Percentiles rank a stretch among this genome's conserved stretches.
Evolutionary conservation across 2,329 filamentous ascomycete genomes (phyloP).

Genomic region (Bisporella sp.): DNA sequence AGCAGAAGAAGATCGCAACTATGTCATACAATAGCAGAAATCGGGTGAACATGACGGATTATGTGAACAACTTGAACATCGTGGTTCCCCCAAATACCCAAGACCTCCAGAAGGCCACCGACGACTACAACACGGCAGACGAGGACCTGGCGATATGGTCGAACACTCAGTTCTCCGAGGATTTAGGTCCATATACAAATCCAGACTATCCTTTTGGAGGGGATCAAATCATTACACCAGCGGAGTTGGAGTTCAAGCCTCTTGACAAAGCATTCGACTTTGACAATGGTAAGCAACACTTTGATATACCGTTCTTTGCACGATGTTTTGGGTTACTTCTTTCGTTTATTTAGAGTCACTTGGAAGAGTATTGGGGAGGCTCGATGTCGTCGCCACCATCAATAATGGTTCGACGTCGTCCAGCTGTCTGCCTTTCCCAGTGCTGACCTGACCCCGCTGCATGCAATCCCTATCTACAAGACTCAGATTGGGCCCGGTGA

Average conservation of each 20-base stretch:
- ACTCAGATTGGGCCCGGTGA: background rate
- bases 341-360: background rate
- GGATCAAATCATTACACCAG: slow-evolving; percentile 1
- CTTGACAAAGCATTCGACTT: slow-evolving; percentile 54
- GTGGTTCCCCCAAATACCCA: slow-evolving; percentile 48
- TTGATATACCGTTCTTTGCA: slow-evolving; percentile 39
- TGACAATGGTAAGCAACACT: slow-evolving; percentile 52
- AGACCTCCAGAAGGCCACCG: slow-evolving; percentile 45
- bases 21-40: slow-evolving; percentile 69
- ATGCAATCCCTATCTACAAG: background rate
- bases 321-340: slow-evolving; percentile 5
- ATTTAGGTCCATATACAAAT: slow-evolving; percentile 54
- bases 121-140: slow-evolving; percentile 54
- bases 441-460: background rate
- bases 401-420: background rate
- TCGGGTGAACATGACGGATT: slow-evolving; percentile 82
- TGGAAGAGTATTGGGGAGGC: background rate
- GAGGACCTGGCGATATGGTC: slow-evolving; percentile 74
- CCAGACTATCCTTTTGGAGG: slow-evolving; percentile 33
- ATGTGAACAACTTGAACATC: slow-evolving; percentile 78
- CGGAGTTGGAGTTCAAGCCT: slow-evolving; percentile 34
- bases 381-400: background rate
- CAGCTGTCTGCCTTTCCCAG: background rate
- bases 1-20: slow-evolving; percentile 22
- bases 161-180: slow-evolving; percentile 72